Evolutionary conservation across 1,284 basidiomycete species (phyloP).

Genomic region (Microbotryum saponariae): DNA sequence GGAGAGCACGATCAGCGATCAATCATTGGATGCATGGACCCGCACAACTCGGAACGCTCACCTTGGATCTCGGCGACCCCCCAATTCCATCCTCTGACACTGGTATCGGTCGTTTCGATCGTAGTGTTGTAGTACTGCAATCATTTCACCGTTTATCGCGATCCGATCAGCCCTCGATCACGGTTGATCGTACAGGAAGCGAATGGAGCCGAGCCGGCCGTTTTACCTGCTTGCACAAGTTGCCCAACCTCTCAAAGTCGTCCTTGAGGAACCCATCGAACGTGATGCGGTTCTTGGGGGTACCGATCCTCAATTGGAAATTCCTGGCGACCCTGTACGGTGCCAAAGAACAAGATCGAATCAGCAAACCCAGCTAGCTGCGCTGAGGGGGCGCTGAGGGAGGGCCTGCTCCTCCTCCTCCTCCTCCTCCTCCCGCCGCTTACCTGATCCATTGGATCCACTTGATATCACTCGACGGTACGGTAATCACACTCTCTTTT

Average conservation of each 20-base stretch:
- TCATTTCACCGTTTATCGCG: constrained; percentile 67
- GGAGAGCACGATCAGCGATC: background rate
- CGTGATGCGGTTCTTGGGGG: constrained; percentile 57
- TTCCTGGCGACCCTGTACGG: constrained; percentile 67
- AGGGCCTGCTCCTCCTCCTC: background rate
- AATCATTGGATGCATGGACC: background rate
- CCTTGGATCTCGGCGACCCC: constrained; percentile 90
- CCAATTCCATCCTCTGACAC: constrained; percentile 98
- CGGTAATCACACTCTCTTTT: constrained; percentile 52
- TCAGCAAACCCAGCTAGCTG: too few species aligned
- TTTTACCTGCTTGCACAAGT: constrained; percentile 37
- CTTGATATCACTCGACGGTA: constrained; percentile 68
- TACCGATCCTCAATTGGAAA: constrained; percentile 76
- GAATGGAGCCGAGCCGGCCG: background rate
- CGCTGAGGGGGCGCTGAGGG: too few species aligned
- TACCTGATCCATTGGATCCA: constrained; percentile 73
- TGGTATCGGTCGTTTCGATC: constrained; percentile 77
- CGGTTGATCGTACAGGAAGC: background rate
- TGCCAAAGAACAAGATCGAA: too few species aligned
- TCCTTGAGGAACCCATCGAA: constrained; percentile 93
- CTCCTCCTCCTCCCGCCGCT: constrained; percentile 16
- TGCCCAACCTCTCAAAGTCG: constrained; percentile 42
- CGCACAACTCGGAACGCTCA: constrained; percentile 40
- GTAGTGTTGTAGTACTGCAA: constrained; percentile 75
- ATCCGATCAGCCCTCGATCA: background rate